Conservation (phyloP, 2,329 filamentous ascomycete genomes). For the Aotearoamyces nothofagi region DNA sequence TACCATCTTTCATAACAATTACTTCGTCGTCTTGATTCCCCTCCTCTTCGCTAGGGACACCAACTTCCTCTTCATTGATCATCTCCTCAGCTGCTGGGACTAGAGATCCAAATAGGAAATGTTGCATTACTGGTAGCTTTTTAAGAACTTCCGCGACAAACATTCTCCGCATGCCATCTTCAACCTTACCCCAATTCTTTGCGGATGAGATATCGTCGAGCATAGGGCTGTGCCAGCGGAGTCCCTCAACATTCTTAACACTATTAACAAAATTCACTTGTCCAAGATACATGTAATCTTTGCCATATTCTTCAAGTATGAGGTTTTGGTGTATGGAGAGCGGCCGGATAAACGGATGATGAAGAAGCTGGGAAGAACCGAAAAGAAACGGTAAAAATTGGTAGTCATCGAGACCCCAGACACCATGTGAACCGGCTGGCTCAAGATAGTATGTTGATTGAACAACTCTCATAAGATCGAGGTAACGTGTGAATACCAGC, state of each 20-base stretch:
- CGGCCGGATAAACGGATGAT: conserved; percentile 68
- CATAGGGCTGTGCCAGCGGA: conserved; percentile 97
- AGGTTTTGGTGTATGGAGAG: conserved; percentile 77
- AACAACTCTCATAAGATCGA: conserved; percentile 71
- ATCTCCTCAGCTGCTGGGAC: conserved; percentile 71
- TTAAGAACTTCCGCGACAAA: conserved; percentile 84
- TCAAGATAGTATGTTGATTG: conserved; percentile 94
- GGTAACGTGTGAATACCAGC: conserved; percentile 66
- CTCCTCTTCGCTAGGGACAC: conserved; percentile 28
- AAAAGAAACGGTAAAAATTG: conserved; percentile 95
- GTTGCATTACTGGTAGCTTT: conserved; percentile 96
- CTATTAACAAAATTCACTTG: conserved; percentile 91
- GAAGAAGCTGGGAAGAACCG: conserved; percentile 75
- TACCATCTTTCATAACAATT: conserved; percentile 48
- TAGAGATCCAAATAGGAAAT: conserved; percentile 84
- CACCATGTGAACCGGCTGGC: conserved; percentile 89
- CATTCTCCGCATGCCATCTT: conserved; percentile 93
- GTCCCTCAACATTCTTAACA: conserved; percentile 87
- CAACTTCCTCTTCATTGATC: conserved; percentile 45
- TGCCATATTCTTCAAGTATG: conserved; percentile 70
- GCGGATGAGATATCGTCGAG: conserved; percentile 90
- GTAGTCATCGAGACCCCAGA: conserved; percentile 97
- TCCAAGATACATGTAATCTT: conserved; percentile 79
- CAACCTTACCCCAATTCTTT: conserved; percentile 82
- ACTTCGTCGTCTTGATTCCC: conserved; percentile 39